Evolutionary conservation across 108 stramenopile species (phyloP), one percentile per base, ranked within the genome.

Genomic region (Aureococcus anophagefferens): DNA sequence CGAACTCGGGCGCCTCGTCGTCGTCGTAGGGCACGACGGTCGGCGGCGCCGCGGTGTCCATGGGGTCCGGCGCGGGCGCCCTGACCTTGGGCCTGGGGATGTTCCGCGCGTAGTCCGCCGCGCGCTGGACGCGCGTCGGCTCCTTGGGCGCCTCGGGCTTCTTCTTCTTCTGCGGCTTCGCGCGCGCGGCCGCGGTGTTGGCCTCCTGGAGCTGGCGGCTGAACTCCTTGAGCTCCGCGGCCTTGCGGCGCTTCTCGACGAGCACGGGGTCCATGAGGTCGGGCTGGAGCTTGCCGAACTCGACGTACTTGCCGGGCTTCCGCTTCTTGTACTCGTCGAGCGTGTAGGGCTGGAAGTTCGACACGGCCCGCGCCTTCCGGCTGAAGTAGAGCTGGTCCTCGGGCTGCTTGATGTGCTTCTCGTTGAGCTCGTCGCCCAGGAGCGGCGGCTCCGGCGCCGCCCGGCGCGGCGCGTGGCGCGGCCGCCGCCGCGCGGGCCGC

Each of bases 281-380:
- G 4, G 68, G 72, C 51, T 74, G 72, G 28, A 77, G 73, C 66
- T 74, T 77, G 25, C 73, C 73, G 16, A 77, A 36, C 66, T 77
- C 80, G 15, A 74, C 46, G 67, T 81, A 81, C 70, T 78, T 65
- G 0, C 30, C 35, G 33, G 76, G 80, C 37, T 81, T 81, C 35
- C 30, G 74, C 62, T 77, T 73, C 36, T 36, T n/a, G 36, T 81
- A 81, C 15, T 77, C 72, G 18, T 77, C 25, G 11, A 76, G 44
- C 0, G 80, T 77, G 68, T 77, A 74, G 0, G 80, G 80, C 69
- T 75, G 72, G 72, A 66, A 80, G 29, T 72, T 66, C 21, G 59
- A 62, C 69, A 71, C 70, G 35, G 32, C 17, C 35, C 74, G 36
- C 30, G 46, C 51, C 59, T 75, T 74, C 33, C 33, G 36, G 5